Conservation (phyloP, 202 grass and related monocot species). For the Schoenoplectus triqueter region DNA sequence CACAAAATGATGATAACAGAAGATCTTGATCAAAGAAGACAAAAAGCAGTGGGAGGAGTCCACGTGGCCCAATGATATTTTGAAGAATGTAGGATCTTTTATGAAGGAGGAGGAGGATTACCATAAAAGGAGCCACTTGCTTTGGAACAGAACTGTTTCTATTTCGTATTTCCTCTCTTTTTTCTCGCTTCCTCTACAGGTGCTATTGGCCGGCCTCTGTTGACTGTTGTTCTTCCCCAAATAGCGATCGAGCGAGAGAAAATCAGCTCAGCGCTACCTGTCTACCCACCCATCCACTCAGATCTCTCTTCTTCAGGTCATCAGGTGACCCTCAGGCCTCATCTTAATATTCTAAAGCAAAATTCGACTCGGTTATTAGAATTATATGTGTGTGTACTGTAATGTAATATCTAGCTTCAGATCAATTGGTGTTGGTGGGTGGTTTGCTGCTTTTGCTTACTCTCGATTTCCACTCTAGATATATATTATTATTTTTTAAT, state of each 20-base stretch:
- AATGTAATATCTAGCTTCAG: too few species aligned
- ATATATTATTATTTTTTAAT: background rate
- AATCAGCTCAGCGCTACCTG: too few species aligned
- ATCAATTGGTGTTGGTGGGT: background rate
- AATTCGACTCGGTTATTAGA: too few species aligned
- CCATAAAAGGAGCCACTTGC: too few species aligned
- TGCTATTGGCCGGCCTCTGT: too few species aligned
- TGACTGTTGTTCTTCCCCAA: too few species aligned
- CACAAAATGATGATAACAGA: background rate
- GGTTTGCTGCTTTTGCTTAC: background rate
- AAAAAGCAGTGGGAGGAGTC: background rate
- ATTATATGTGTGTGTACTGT: too few species aligned
- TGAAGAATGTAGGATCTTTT: constrained; percentile 1
- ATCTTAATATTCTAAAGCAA: background rate
- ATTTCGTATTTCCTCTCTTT: background rate
- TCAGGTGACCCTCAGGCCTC: constrained; percentile 10
- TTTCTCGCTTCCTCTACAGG: too few species aligned
- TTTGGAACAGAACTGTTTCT: too few species aligned
- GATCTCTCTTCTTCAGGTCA: background rate
- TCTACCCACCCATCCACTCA: too few species aligned
- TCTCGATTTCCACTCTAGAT: background rate
- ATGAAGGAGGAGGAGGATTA: too few species aligned
- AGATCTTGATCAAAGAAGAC: background rate
- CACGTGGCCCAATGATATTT: constrained; percentile 9
- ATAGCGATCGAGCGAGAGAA: too few species aligned